Base-by-base conservation (phyloP, 2,329 filamentous ascomycete genomes). In the Septoria petroselini region DNA sequence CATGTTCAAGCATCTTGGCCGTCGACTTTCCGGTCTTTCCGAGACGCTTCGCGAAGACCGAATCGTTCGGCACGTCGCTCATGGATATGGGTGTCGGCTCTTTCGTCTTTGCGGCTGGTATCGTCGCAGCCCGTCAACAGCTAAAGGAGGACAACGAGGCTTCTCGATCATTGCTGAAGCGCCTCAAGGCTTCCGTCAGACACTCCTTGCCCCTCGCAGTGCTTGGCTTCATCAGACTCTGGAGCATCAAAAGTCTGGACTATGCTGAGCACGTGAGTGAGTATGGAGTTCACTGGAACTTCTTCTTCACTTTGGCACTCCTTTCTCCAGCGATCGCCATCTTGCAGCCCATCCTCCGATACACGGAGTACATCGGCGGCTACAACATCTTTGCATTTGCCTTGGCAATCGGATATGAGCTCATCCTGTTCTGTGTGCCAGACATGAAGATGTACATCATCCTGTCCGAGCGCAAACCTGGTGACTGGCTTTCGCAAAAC, bases 241-340 rank as follows among this genome's bases (percentile, higher is more conserved):
- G 89, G 58, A 94, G 84, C 61, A 91, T 97, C 65, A 98, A 98
- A 71, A 88, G 88, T 5, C 75, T 96, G 23, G 90, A 97, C 66
- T 98, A 98, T 66, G 91, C 91, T 2, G 93, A 98, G 68, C 93
- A 98, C 73, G 89, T 96, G 51, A 90, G 88, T 11, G 93, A 98
- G 67, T 98, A 98, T 65, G 93, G 93, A 35, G 88, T 98, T 7
- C 93, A 98, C 70, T 98, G 93, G 93, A 98, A 98, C 70, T 98
- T 98, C 70, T 98, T 98, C 77, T 97, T 97, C 71, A 98, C 93
- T 0, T 76, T 98, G 7, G 91, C 84, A 4, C 80, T 96, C 40
- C 73, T 98, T 18, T 89, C 91, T 0, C 91, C 91, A 0, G 95
- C 95, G 62, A 83, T 95, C 44, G 90, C 91, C 21, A 68, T 93